phyloP scores from a whole-genome alignment of 2,329 filamentous ascomycete genomes.

The Setomelanomma holmii region DNA sequence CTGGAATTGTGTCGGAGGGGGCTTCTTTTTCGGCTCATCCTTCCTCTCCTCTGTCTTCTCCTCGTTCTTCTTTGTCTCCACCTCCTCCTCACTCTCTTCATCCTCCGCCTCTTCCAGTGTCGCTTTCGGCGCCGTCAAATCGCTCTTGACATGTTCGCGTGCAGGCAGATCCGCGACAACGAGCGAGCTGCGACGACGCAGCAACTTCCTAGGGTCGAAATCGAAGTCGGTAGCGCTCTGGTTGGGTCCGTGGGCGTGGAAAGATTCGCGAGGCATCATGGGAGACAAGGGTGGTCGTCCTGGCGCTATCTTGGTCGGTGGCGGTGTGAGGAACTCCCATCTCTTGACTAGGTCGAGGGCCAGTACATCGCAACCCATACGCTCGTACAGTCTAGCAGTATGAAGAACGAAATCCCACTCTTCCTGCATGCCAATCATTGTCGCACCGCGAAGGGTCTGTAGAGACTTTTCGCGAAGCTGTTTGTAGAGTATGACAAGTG shows the following conservation, averaged over 20 bases:
- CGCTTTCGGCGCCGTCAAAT: constrained; percentile 21
- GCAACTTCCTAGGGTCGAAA: constrained; percentile 70
- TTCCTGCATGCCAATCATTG: constrained; percentile 76
- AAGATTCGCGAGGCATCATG: constrained; percentile 32
- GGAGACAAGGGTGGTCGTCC: constrained; percentile 34
- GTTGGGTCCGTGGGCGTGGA: constrained; percentile 23
- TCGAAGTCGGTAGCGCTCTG: constrained; percentile 39
- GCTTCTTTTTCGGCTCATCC: constrained; percentile 55
- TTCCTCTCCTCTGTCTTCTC: constrained; percentile 46
- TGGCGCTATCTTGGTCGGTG: constrained; percentile 23
- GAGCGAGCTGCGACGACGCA: constrained; percentile 75
- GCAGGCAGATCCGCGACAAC: constrained; percentile 77
- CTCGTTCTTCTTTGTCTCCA: constrained; percentile 53
- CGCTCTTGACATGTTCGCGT: constrained; percentile 30
- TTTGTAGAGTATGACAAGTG: constrained; percentile 83
- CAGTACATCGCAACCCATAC: constrained; percentile 92
- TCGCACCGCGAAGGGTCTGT: constrained; percentile 84
- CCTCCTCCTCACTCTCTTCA: constrained; percentile 47
- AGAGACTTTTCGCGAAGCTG: constrained; percentile 82
- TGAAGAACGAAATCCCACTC: constrained; percentile 92
- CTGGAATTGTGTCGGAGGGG: constrained; percentile 79
- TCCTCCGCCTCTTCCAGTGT: constrained; percentile 27
- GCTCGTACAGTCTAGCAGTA: constrained; percentile 81
- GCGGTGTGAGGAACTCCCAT: constrained; percentile 76
- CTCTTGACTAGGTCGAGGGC: constrained; percentile 83